These are phyloP conservation scores for Magnaporthiopsis incrustans DNA, from an alignment of 2,329 filamentous ascomycete species.

Conservation along the genomic window DNA sequence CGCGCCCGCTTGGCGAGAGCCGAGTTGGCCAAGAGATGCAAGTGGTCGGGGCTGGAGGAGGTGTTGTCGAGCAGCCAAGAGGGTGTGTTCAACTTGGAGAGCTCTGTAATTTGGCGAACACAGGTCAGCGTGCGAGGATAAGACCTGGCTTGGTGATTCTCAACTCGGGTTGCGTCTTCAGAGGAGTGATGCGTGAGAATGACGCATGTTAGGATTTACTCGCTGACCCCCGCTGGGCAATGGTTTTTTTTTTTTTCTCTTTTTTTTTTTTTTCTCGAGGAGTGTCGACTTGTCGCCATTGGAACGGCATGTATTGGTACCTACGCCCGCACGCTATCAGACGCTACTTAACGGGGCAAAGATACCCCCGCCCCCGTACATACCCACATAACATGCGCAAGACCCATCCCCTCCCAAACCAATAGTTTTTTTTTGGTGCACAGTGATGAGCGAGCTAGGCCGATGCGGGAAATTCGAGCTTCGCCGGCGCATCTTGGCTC, in stretches of 20 bases:
- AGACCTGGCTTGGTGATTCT: neutral
- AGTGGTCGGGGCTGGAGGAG: constrained; percentile 2
- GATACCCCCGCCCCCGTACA: too few species aligned
- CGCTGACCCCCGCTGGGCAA: too few species aligned
- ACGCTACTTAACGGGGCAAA: too few species aligned
- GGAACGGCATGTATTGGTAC: too few species aligned
- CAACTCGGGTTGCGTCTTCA: neutral
- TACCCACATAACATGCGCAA: neutral
- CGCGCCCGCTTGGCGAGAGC: neutral
- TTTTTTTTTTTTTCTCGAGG: too few species aligned
- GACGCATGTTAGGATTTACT: too few species aligned
- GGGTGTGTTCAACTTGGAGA: neutral
- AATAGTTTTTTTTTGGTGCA: neutral
- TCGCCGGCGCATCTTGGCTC: neutral
- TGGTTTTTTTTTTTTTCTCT: too few species aligned
- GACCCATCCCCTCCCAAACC: neutral
- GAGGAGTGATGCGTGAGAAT: neutral
- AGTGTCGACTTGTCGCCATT: too few species aligned
- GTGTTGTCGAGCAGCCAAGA: neutral
- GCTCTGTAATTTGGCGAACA: too few species aligned
- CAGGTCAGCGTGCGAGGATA: neutral
- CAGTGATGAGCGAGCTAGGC: neutral
- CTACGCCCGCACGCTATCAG: too few species aligned
- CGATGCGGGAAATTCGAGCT: neutral
- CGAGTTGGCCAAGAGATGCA: constrained; percentile 2